phyloP scores from a whole-genome alignment of 2,329 filamentous ascomycete genomes.

The Neopestalotiopsis rosae region DNA sequence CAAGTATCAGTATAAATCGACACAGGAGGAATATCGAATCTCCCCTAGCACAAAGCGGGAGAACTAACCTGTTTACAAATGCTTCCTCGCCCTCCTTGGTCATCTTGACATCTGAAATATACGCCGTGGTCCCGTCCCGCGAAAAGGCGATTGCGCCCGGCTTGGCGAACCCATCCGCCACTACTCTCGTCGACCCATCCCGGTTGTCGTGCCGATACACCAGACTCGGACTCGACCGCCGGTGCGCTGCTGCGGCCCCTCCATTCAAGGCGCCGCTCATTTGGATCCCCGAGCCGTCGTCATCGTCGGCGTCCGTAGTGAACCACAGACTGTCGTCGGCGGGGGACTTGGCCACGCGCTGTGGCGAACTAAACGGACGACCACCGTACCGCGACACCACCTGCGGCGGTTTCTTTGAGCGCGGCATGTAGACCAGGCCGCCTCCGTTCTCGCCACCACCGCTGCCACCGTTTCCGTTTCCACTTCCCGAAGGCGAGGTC shows the following conservation, averaged over 20 bases:
- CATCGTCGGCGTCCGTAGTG: slow-evolving; percentile 50
- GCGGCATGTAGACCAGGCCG: slow-evolving; percentile 39
- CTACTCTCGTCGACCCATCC: slow-evolving; percentile 47
- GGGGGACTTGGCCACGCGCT: slow-evolving; percentile 42
- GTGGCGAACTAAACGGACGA: slow-evolving; percentile 52
- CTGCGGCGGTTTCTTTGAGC: slow-evolving; percentile 35
- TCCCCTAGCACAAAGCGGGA: too few species aligned
- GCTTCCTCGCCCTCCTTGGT: slow-evolving; percentile 32
- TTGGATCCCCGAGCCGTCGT: slow-evolving; percentile 45
- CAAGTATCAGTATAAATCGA: not conserved
- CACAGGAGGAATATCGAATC: too few species aligned
- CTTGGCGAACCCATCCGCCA: slow-evolving; percentile 51
- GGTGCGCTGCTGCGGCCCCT: not conserved
- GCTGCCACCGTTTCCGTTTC: slow-evolving; percentile 26
- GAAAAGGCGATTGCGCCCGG: slow-evolving; percentile 49
- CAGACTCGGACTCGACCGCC: slow-evolving; percentile 41
- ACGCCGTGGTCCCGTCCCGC: slow-evolving; percentile 44
- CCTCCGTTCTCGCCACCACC: slow-evolving; percentile 24
- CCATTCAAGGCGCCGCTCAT: slow-evolving; percentile 42
- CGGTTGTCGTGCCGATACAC: slow-evolving; percentile 52
- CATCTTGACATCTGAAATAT: slow-evolving; percentile 47
- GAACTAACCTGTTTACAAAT: not conserved
- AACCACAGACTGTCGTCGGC: slow-evolving; percentile 52
- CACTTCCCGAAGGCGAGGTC: slow-evolving; percentile 21
- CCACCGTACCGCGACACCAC: slow-evolving; percentile 50